Evolutionary conservation across 345 rosid genomes (phyloP).

Genomic region (Camelina neglecta): DNA sequence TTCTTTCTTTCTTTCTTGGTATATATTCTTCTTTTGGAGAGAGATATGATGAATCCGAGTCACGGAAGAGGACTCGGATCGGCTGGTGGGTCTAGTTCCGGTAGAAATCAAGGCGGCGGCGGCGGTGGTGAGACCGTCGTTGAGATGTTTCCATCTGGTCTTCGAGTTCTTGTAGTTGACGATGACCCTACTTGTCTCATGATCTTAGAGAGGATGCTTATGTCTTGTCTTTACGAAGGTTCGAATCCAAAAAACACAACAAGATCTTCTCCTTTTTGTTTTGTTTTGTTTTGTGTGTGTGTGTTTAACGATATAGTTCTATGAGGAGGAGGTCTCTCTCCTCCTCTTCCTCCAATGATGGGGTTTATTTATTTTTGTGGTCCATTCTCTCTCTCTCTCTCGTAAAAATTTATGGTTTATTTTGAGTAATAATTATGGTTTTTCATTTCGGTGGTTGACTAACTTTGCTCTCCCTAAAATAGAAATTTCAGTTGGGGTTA

Average conservation of each 20-base stretch:
- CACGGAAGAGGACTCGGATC: constrained; percentile 75
- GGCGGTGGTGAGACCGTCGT: constrained; percentile 34
- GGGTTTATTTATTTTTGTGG: constrained; percentile 29
- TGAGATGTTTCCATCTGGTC: constrained; percentile 82
- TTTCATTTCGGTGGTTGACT: constrained; percentile 45
- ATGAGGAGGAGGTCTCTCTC: constrained; percentile 8
- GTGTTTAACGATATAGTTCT: constrained; percentile 5
- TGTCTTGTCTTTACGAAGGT: constrained; percentile 85
- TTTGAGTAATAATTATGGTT: constrained; percentile 34
- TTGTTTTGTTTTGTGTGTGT: not conserved
- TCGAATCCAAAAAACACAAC: not conserved
- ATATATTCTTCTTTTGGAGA: constrained; percentile 29
- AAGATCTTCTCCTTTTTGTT: constrained; percentile 7
- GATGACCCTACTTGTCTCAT: constrained; percentile 95
- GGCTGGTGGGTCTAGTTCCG: constrained; percentile 55
- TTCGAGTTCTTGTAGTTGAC: constrained; percentile 90
- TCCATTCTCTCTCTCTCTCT: constrained; percentile 22
- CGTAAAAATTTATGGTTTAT: constrained; percentile 34
- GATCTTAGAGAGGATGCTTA: constrained; percentile 95
- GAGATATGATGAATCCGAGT: constrained; percentile 65
- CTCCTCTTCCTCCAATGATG: constrained; percentile 22
- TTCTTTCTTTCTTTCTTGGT: constrained; percentile 3
- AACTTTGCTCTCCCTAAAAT: constrained; percentile 43
- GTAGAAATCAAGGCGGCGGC: constrained; percentile 48
- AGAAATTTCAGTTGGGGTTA: not conserved